Percentiles rank a stretch among this genome's conserved stretches.
phyloP scores from a whole-genome alignment of 1,284 basidiomycete genomes.

The Cutaneotrichosporon mucoides region DNA sequence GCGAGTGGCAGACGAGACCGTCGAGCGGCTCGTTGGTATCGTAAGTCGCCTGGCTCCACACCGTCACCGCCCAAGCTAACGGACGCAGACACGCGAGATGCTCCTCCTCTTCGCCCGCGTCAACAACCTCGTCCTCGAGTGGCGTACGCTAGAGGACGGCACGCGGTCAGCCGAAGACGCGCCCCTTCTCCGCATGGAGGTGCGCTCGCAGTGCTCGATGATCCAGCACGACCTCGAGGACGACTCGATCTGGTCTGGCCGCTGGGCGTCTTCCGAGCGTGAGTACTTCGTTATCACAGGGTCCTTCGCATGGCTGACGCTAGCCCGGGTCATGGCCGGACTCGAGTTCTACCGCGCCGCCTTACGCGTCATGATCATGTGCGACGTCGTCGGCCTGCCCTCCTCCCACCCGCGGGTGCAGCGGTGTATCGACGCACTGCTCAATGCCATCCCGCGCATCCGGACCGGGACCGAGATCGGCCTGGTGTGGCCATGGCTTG shows the following conservation, averaged over 20 bases:
- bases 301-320: neutral
- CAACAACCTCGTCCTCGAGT: neutral
- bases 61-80: neutral
- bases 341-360: slow-evolving; percentile 2
- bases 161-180: neutral
- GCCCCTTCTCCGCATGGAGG: neutral
- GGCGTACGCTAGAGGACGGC: neutral
- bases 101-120: neutral
- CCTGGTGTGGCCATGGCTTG: slow-evolving; percentile 3
- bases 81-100: neutral
- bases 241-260: neutral
- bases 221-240: slow-evolving; percentile 3
- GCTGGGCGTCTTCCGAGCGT: neutral
- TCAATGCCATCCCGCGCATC: neutral
- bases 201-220: slow-evolving; percentile 2
- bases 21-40: neutral
- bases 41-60: neutral
- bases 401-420: neutral
- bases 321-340: neutral
- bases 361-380: slow-evolving; percentile 1
- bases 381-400: neutral
- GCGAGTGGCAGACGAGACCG: neutral
- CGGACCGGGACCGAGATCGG: slow-evolving; percentile 1
- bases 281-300: neutral
- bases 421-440: neutral